These are phyloP conservation scores for Nakazawaea sp. DNA, from an alignment of 805 yeast genomes.

Conservation along the genomic window DNA sequence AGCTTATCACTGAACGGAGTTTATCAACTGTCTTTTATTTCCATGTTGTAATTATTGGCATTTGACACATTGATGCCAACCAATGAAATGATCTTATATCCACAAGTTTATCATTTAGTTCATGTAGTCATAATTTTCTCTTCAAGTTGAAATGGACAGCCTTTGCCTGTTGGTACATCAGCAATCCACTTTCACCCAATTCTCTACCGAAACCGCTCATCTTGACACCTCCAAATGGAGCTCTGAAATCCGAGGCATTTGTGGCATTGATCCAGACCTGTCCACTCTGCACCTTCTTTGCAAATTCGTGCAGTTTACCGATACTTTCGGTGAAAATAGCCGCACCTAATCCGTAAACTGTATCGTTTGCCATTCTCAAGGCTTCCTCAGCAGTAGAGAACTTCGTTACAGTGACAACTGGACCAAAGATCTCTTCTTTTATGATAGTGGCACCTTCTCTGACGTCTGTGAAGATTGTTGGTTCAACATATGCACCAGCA, in stretches of 20 bases:
- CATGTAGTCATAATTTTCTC: conserved; percentile 13
- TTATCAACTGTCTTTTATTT: too few species aligned
- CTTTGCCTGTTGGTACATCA: conserved; percentile 57
- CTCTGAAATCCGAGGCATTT: conserved; percentile 46
- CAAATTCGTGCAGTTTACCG: conserved; percentile 54
- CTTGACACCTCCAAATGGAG: conserved; percentile 69
- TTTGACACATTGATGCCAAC: too few species aligned
- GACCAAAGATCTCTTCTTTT: conserved; percentile 76
- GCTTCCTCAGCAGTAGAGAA: conserved; percentile 62
- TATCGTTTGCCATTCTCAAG: conserved; percentile 55
- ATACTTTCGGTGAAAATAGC: conserved; percentile 64
- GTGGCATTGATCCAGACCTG: conserved; percentile 56
- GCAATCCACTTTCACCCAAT: conserved; percentile 44
- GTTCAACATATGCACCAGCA: conserved; percentile 63
- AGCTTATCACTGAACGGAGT: too few species aligned
- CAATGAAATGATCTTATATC: too few species aligned
- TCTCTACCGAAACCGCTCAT: conserved; percentile 57
- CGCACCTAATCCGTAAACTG: conserved; percentile 73
- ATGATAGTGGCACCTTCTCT: conserved; percentile 56
- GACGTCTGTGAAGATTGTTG: conserved; percentile 69
- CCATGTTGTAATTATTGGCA: too few species aligned
- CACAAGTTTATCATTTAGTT: too few species aligned
- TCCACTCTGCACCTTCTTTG: conserved; percentile 62
- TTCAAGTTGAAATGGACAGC: conserved; percentile 67
- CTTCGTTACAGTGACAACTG: conserved; percentile 65